A percentile compares a stretch with the other conserved stretches of the same genome.
phyloP scores from a whole-genome alignment of 2,329 filamentous ascomycete species.

The Eutypa lata region DNA sequence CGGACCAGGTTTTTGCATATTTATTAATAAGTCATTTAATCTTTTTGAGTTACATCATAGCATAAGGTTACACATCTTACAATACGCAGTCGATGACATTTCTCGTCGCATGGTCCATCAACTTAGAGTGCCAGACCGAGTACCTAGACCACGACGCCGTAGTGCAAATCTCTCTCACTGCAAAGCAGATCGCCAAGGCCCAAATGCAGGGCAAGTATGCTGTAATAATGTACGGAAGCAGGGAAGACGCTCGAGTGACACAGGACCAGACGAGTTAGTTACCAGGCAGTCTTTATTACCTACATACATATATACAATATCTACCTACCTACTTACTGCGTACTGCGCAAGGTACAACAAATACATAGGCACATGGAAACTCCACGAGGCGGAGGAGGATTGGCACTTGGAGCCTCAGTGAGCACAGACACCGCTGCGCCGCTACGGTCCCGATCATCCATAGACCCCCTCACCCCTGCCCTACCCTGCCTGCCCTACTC shows the following conservation, averaged over 20 bases:
- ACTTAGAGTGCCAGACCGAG: not conserved
- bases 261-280: too few relatives aligned
- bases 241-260: not conserved
- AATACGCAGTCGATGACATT: too few relatives aligned
- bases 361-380: not conserved
- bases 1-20: not conserved
- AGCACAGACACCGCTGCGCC: not conserved
- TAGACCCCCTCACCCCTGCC: not conserved
- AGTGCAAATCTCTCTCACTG: slow-evolving; percentile 1
- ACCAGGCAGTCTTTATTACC: too few relatives aligned
- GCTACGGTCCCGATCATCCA: not conserved
- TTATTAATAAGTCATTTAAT: not conserved
- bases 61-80: too few relatives aligned
- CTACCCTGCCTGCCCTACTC: not conserved
- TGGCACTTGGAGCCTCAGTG: not conserved
- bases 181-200: slow-evolving; percentile 1
- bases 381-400: not conserved
- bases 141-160: not conserved
- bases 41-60: not conserved
- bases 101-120: not conserved
- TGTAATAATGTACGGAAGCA: not conserved
- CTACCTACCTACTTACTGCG: too few relatives aligned
- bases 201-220: not conserved
- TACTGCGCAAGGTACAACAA: too few relatives aligned
- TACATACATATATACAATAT: too few relatives aligned